Conservation (phyloP, 2,329 filamentous ascomycete genomes). For the Sphaceloma murrayae region DNA sequence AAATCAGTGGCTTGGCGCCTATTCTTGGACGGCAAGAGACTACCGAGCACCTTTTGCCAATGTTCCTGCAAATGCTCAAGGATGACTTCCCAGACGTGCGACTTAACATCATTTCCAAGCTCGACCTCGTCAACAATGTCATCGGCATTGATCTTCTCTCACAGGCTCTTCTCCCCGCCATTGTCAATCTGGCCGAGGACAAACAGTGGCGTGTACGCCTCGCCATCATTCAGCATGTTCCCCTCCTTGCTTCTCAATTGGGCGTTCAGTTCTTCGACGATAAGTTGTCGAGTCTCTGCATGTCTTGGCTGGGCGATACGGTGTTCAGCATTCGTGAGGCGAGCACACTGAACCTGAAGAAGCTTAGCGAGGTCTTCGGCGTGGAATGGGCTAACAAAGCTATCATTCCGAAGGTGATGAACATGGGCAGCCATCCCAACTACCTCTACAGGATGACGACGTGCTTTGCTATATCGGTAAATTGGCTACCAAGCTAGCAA, state of each 20-base stretch:
- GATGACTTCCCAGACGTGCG: constrained; percentile 97
- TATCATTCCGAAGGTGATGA: constrained; percentile 97
- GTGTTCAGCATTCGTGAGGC: constrained; percentile 98
- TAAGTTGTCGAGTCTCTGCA: constrained; percentile 88
- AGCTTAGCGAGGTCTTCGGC: constrained; percentile 95
- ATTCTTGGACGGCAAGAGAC: constrained; percentile 98
- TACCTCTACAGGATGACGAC: constrained; percentile 99
- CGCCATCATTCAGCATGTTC: constrained; percentile 98
- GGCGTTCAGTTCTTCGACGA: constrained; percentile 98
- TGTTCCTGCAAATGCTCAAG: constrained; percentile 99
- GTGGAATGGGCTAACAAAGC: constrained; percentile 95
- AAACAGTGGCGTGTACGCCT: constrained; percentile 98
- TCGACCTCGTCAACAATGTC: constrained; percentile 96
- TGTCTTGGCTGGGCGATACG: constrained; percentile 97
- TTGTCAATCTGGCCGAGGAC: constrained; percentile 94
- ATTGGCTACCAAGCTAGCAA: constrained; percentile 30
- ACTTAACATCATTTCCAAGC: constrained; percentile 98
- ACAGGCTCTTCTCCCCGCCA: constrained; percentile 90
- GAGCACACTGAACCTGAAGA: constrained; percentile 94
- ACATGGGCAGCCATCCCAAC: constrained; percentile 96
- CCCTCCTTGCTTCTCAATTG: constrained; percentile 85
- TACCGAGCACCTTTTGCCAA: constrained; percentile 89
- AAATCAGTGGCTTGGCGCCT: constrained; percentile 92
- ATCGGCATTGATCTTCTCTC: constrained; percentile 97
- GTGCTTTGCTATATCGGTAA: constrained; percentile 96